A percentile compares a stretch with the other conserved stretches of the same genome.
Conservation (phyloP, 768 basidiomycete species). For the Suillus subluteus region DNA sequence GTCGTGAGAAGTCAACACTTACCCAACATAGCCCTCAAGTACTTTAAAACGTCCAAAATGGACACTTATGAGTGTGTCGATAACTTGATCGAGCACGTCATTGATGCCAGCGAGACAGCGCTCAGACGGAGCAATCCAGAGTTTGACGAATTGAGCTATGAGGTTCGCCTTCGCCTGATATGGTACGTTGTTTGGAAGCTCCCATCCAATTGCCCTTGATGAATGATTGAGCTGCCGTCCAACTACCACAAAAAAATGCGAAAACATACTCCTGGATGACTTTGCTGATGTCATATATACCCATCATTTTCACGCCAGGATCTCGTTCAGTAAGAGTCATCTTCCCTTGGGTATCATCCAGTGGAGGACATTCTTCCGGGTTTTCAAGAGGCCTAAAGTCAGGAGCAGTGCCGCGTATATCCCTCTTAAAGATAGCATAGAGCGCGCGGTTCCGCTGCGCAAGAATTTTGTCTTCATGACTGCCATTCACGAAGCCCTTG, state of each 20-base stretch:
- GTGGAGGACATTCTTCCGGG: background rate
- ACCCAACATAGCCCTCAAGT: constrained; percentile 42
- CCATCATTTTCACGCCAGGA: constrained; percentile 15
- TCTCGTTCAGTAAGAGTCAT: constrained; percentile 19
- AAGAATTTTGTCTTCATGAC: constrained; percentile 25
- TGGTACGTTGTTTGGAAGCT: constrained; percentile 40
- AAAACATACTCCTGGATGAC: constrained; percentile 36
- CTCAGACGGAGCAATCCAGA: constrained; percentile 35
- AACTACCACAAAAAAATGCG: background rate
- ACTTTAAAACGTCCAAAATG: constrained; percentile 46
- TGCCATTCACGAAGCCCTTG: constrained; percentile 32
- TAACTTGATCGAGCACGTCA: constrained; percentile 33
- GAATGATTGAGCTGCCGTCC: background rate
- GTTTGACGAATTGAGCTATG: constrained; percentile 30
- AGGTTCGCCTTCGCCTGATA: constrained; percentile 35
- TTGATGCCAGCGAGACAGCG: constrained; percentile 38
- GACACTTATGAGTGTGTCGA: constrained; percentile 29
- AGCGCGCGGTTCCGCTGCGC: constrained; percentile 36
- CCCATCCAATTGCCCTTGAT: constrained; percentile 38
- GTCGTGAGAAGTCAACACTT: constrained; percentile 17
- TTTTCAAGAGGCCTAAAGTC: constrained; percentile 35
- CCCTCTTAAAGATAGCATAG: constrained; percentile 33
- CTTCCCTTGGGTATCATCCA: constrained; percentile 22
- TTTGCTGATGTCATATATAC: constrained; percentile 35
- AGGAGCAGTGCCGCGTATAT: constrained; percentile 39